Conservation (phyloP, 805 yeast genomes). For the Wickerhamiella occidentalis region DNA sequence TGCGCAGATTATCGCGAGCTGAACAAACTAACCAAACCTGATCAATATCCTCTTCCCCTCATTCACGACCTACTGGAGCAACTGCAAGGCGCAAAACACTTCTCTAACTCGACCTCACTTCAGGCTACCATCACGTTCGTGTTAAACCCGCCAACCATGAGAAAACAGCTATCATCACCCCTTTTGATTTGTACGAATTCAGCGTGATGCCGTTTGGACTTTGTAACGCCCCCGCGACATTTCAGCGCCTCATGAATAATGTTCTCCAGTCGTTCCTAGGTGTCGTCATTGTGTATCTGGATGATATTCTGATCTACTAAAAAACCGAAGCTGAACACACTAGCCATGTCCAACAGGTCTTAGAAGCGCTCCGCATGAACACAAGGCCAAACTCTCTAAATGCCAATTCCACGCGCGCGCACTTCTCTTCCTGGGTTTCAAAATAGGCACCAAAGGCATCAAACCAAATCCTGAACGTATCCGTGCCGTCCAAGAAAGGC, state of each 20-base stretch:
- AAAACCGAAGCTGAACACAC: neutral
- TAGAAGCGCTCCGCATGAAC: too few species aligned
- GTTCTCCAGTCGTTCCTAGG: neutral
- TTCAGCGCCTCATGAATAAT: neutral
- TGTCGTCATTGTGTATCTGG: constrained; percentile 2
- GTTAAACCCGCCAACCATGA: neutral
- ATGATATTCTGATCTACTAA: constrained; percentile 3
- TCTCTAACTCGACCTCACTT: neutral
- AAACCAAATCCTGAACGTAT: too few species aligned
- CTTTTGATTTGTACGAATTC: neutral
- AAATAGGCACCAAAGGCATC: too few species aligned
- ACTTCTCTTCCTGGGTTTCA: too few species aligned
- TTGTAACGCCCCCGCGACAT: constrained; percentile 4
- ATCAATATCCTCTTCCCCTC: neutral
- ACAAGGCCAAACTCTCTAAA: too few species aligned
- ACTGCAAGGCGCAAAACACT: neutral
- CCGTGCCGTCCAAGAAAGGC: too few species aligned
- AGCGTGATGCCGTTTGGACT: neutral
- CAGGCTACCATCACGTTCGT: neutral
- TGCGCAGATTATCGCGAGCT: neutral
- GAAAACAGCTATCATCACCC: neutral
- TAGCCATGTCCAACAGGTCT: neutral
- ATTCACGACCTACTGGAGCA: neutral
- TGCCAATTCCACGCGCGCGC: too few species aligned
- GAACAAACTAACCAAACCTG: neutral